Conservation (phyloP, 148 eudicot species). For the Camellia lanceoleosa region DNA sequence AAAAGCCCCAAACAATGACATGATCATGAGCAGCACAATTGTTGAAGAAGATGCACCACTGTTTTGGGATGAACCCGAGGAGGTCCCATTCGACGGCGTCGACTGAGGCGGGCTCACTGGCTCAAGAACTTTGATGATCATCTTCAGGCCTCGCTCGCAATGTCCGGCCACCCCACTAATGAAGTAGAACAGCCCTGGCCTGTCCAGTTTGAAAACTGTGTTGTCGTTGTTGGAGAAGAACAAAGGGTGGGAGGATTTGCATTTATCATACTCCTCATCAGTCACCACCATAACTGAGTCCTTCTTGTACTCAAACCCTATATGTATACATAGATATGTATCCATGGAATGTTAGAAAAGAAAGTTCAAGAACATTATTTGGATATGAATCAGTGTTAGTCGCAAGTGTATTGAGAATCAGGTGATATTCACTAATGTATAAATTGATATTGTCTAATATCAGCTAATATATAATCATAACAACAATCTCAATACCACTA, state of each 20-base stretch:
- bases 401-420: no score
- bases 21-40: background rate
- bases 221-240: slow-evolving; percentile 61
- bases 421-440: no score
- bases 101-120: slow-evolving; percentile 13
- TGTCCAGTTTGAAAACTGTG: slow-evolving; percentile 28
- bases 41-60: background rate
- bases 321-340: background rate
- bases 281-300: slow-evolving; percentile 61
- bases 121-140: slow-evolving; percentile 56
- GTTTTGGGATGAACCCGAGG: background rate
- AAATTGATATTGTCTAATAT: no score
- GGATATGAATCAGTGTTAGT: no score
- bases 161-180: slow-evolving; percentile 67
- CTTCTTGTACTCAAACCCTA: slow-evolving; percentile 54
- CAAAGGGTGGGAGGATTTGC: slow-evolving; percentile 37
- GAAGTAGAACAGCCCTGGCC: slow-evolving; percentile 56
- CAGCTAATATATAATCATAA: no score
- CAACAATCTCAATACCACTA: no score
- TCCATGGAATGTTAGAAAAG: background rate
- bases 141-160: slow-evolving; percentile 51
- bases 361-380: background rate
- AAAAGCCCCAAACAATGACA: background rate
- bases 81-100: background rate
- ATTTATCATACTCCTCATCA: slow-evolving; percentile 45